These are phyloP conservation scores for Monascus purpureus DNA, from an alignment of 495 filamentous ascomycete genomes.

Conservation along the genomic window DNA sequence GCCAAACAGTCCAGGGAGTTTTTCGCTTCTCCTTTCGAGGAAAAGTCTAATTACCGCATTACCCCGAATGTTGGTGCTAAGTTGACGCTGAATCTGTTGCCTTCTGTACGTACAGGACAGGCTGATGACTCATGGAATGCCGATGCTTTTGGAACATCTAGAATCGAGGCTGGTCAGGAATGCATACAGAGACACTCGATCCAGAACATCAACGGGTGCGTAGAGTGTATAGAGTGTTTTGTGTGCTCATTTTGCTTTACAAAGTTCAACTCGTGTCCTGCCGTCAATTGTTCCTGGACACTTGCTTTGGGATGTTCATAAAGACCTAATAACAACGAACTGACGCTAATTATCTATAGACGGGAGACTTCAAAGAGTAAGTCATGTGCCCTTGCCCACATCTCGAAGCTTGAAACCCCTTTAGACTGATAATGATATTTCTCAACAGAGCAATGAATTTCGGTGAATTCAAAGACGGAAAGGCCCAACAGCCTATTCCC, in stretches of 20 bases:
- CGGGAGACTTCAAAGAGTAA: constrained; percentile 89
- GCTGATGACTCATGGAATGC: constrained; percentile 1
- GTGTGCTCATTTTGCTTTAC: too few species aligned
- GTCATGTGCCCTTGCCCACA: constrained; percentile 2
- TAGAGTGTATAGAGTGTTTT: too few species aligned
- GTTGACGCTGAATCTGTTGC: too few species aligned
- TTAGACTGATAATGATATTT: too few species aligned
- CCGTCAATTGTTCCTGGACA: too few species aligned
- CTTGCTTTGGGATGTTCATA: too few species aligned
- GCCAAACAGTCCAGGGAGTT: constrained; percentile 54
- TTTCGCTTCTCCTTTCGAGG: constrained; percentile 54
- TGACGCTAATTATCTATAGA: constrained; percentile 29
- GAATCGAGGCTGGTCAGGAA: constrained; percentile 80
- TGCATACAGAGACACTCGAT: constrained; percentile 82
- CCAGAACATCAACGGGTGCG: constrained; percentile 66
- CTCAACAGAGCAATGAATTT: constrained; percentile 86
- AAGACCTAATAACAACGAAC: neutral
- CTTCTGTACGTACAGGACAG: constrained; percentile 1
- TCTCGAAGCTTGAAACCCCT: too few species aligned
- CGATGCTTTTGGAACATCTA: too few species aligned
- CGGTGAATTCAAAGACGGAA: constrained; percentile 55
- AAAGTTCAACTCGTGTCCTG: too few species aligned
- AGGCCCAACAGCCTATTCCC: constrained; percentile 73
- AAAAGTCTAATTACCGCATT: constrained; percentile 64
- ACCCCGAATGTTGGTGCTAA: constrained; percentile 40